Evolutionary conservation across 2,329 filamentous ascomycete species (phyloP), one percentile per base, ranked within the genome.

Genomic region (Tolypocladium nubicola): DNA sequence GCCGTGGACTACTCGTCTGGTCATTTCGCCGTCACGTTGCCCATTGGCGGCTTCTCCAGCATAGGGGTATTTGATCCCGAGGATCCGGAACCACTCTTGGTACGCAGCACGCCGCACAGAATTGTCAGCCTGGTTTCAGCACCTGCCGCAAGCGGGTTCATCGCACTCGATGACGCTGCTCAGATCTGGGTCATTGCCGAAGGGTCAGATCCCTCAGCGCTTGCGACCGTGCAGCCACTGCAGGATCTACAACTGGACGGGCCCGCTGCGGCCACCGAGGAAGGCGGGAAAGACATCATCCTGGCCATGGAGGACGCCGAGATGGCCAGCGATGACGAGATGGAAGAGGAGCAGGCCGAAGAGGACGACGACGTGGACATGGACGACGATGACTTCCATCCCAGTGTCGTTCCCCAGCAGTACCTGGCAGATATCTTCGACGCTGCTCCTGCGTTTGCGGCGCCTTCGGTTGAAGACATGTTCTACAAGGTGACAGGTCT

Each of bases 111-210:
- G 11, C 75, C 81, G 3, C 76, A 79, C 57, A 73, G 83, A 26
- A 81, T 90, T 13, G 82, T 87, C 26, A 84, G 86, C 14, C 71
- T 96, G 1, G 74, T 90, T 2, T 79, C 89, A 3, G 79, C 83
- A 23, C 76, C 80, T 14, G 79, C 78, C 23, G 82, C 84, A 2
- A 84, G 83, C 52, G 90, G 90, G 5, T 96, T 90, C 68, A 75
- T 94, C 43, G 74, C 87, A 11, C 72, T 96, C 7, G 90, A 96
- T 68, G 80, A 86, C n/a, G 78, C 83, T 0, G 89, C 90, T 16
- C 86, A 89, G 65, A 76, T 96, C 43, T 85, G 84, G 73, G 81
- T 80, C 35, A 67, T 85, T 40, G 76, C 78, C 41, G 82, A 87
- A 67, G 81, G 81, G 64, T 80, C 81, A 38, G 78, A 82, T 58